Conservation (phyloP, 1,284 basidiomycete species). For the Microbotryum scabiosae region DNA sequence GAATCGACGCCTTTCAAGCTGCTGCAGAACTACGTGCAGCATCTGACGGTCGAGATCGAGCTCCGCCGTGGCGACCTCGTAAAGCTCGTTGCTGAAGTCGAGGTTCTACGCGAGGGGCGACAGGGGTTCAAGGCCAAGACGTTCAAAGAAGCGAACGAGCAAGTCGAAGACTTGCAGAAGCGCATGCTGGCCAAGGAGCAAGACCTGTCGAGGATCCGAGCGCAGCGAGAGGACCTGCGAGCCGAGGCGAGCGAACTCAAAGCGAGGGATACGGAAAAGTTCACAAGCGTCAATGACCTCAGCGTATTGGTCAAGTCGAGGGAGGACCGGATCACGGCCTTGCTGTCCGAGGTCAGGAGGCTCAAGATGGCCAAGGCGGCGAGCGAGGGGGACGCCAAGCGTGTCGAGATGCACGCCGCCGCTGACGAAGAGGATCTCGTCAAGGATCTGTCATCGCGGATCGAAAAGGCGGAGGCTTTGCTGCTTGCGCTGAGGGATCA, state of each 20-base stretch:
- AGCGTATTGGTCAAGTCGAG: slow-evolving; percentile 63
- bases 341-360: slow-evolving; percentile 67
- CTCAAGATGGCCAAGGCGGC: slow-evolving; percentile 71
- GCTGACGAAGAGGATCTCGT: slow-evolving; percentile 52
- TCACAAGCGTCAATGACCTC: slow-evolving; percentile 60
- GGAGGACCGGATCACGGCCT: slow-evolving; percentile 63
- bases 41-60: slow-evolving; percentile 29
- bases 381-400: slow-evolving; percentile 58
- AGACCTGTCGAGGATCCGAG: slow-evolving; percentile 67
- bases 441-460: slow-evolving; percentile 52
- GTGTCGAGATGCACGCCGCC: slow-evolving; percentile 54
- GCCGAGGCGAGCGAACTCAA: slow-evolving; percentile 66
- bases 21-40: slow-evolving; percentile 30
- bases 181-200: slow-evolving; percentile 48
- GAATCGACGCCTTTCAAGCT: slow-evolving; percentile 30
- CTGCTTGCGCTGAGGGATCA: slow-evolving; percentile 28
- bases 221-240: slow-evolving; percentile 65
- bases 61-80: slow-evolving; percentile 26
- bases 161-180: slow-evolving; percentile 29
- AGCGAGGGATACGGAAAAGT: slow-evolving; percentile 56
- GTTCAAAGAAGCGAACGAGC: slow-evolving; percentile 27
- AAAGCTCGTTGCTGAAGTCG: slow-evolving; percentile 26
- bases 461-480: slow-evolving; percentile 48
- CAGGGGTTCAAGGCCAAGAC: slow-evolving; percentile 25
- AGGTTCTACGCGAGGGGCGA: slow-evolving; percentile 30